A percentile compares a stretch with the other conserved stretches of the same genome.
These are phyloP conservation scores for Cryptococcus sp. DNA, from an alignment of 1,284 basidiomycete genomes.

Conservation along the genomic window DNA sequence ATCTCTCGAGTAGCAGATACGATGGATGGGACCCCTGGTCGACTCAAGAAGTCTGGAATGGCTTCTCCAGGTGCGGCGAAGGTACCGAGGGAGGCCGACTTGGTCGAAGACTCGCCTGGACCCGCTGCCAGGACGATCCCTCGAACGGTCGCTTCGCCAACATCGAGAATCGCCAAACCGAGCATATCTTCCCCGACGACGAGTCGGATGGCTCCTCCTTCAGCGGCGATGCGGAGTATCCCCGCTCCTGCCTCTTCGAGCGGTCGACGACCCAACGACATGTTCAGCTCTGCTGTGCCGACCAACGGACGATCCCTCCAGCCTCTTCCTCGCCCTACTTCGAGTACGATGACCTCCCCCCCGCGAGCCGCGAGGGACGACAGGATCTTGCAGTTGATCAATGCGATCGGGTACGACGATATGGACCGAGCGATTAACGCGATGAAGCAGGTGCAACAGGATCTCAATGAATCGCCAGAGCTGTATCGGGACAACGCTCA, in stretches of 20 bases:
- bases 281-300: conserved; percentile 4
- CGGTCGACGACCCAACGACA: conserved; percentile 11
- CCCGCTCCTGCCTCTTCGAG: neutral
- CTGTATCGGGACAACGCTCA: conserved; percentile 48
- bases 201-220: conserved; percentile 1
- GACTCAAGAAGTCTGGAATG: neutral
- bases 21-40: neutral
- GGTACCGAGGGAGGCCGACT: neutral
- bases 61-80: neutral
- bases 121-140: conserved; percentile 5
- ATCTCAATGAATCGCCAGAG: conserved; percentile 67
- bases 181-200: neutral
- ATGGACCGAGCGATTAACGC: conserved; percentile 82
- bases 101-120: conserved; percentile 11
- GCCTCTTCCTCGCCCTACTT: conserved; percentile 4
- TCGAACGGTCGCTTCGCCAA: conserved; percentile 4
- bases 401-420: conserved; percentile 55
- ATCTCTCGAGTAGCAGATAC: neutral
- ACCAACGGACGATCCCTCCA: conserved; percentile 3
- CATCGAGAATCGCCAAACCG: conserved; percentile 4
- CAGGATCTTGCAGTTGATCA: conserved; percentile 22
- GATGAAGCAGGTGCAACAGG: conserved; percentile 81
- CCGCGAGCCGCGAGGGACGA: conserved; percentile 2
- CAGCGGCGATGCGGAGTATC: neutral
- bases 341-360: neutral